These are phyloP conservation scores for Amoebophrya sp. DNA, from an alignment of 169 alveolate species.

Conservation along the genomic window DNA sequence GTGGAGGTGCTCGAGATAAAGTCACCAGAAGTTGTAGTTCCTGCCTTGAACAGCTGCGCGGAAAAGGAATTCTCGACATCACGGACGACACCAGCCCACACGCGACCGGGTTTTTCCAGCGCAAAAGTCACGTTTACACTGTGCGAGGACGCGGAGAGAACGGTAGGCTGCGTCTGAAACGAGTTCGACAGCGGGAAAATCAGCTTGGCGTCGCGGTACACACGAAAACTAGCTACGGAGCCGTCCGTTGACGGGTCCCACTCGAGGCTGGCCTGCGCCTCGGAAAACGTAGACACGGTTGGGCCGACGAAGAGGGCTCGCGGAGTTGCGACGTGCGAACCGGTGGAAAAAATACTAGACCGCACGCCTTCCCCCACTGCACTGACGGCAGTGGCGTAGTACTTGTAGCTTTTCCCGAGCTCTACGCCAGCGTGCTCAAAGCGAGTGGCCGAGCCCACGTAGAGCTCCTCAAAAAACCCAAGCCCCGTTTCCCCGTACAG, in stretches of 20 bases:
- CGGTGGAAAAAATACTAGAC: not conserved
- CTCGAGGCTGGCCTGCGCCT: not conserved
- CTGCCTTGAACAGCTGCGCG: not conserved
- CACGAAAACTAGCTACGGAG: not conserved
- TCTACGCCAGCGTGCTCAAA: not conserved
- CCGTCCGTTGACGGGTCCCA: not conserved
- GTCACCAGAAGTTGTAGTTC: too few relatives aligned
- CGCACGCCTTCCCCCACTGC: not conserved
- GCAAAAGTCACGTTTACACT: not conserved
- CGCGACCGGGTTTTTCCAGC: not conserved
- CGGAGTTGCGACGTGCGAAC: not conserved
- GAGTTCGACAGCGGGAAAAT: slow-evolving; percentile 28
- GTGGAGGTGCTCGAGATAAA: too few relatives aligned
- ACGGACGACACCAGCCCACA: not conserved
- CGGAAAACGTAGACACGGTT: not conserved
- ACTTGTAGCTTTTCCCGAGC: not conserved
- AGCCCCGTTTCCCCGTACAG: not conserved
- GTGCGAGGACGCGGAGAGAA: not conserved
- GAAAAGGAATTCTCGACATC: not conserved
- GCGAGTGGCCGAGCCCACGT: not conserved
- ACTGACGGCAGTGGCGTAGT: not conserved
- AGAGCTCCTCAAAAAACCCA: not conserved
- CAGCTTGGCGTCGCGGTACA: slow-evolving; percentile 31
- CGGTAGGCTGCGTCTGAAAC: not conserved
- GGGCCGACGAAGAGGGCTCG: not conserved